These are phyloP conservation scores for Saccharomycopsis hybrid DNA, from an alignment of 1,139 yeast species.

Conservation along the genomic window DNA sequence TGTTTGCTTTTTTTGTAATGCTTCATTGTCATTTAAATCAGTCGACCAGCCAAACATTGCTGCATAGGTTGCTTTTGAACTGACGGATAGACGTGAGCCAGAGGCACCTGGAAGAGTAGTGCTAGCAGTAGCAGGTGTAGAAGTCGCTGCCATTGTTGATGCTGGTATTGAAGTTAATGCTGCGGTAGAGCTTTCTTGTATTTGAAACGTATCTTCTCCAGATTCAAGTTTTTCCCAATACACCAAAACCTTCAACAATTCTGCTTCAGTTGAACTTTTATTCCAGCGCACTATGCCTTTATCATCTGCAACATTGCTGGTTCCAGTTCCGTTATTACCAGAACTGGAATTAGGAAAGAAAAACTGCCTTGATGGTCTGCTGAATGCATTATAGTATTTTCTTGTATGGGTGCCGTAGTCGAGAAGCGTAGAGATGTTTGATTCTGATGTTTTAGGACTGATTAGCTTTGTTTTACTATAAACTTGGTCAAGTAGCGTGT, in stretches of 20 bases:
- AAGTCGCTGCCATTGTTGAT: background rate
- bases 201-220: background rate
- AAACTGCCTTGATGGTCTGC: conserved; percentile 19
- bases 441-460: background rate
- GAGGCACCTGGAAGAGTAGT: background rate
- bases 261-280: conserved; percentile 9
- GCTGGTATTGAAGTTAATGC: too few species aligned
- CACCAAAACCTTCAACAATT: conserved; percentile 5
- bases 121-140: background rate
- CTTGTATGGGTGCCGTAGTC: conserved; percentile 16
- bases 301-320: background rate
- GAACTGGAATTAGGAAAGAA: background rate
- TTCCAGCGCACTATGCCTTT: conserved; percentile 8
- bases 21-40: background rate
- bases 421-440: conserved; percentile 4
- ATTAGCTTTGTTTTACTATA: background rate
- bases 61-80: conserved; percentile 2
- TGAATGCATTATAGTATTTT: conserved; percentile 14
- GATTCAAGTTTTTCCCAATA: conserved; percentile 3
- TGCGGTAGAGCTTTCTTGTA: too few species aligned
- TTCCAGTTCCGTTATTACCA: background rate
- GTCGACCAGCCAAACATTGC: conserved; percentile 22
- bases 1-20: background rate
- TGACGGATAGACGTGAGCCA: background rate
- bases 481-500: background rate